Conservation (phyloP, 148 eudicot species). For the Spergularia bocconei region DNA sequence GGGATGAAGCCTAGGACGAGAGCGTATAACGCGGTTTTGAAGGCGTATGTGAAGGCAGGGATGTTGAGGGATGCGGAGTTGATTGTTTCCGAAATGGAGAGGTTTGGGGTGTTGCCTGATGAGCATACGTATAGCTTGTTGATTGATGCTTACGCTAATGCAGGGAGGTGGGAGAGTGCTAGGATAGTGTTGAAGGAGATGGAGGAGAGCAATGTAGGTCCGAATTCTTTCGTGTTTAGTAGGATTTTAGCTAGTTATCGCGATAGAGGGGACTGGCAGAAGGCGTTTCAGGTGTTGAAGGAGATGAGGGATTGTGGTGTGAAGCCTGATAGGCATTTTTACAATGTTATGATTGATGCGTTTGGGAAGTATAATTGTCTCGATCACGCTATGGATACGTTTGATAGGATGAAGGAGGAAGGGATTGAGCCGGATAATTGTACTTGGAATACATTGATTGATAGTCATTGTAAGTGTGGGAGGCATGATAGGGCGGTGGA, state of each 20-base stretch:
- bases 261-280: slow-evolving; percentile 93
- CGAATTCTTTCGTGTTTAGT: slow-evolving; percentile 71
- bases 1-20: slow-evolving; percentile 75
- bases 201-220: slow-evolving; percentile 72
- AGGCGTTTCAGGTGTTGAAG: slow-evolving; percentile 79
- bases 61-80: slow-evolving; percentile 72
- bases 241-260: slow-evolving; percentile 80
- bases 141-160: slow-evolving; percentile 85
- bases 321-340: slow-evolving; percentile 78
- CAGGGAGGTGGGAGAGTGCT: slow-evolving; percentile 97
- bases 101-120: slow-evolving; percentile 67
- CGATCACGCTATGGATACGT: slow-evolving; percentile 84
- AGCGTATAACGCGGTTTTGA: slow-evolving; percentile 93
- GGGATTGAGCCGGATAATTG: slow-evolving; percentile 87
- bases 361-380: slow-evolving; percentile 93
- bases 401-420: slow-evolving; percentile 70
- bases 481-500: slow-evolving; percentile 68
- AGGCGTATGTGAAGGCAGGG: slow-evolving; percentile 72
- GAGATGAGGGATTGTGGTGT: slow-evolving; percentile 89
- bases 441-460: slow-evolving; percentile 94
- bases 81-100: slow-evolving; percentile 86
- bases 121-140: slow-evolving; percentile 83
- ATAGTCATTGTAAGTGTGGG: slow-evolving; percentile 79
- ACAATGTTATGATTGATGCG: slow-evolving; percentile 92
- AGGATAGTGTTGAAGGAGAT: slow-evolving; percentile 88